Evolutionary conservation across 2,329 filamentous ascomycete genomes (phyloP).

Genomic region (Diaporthe caulivora): DNA sequence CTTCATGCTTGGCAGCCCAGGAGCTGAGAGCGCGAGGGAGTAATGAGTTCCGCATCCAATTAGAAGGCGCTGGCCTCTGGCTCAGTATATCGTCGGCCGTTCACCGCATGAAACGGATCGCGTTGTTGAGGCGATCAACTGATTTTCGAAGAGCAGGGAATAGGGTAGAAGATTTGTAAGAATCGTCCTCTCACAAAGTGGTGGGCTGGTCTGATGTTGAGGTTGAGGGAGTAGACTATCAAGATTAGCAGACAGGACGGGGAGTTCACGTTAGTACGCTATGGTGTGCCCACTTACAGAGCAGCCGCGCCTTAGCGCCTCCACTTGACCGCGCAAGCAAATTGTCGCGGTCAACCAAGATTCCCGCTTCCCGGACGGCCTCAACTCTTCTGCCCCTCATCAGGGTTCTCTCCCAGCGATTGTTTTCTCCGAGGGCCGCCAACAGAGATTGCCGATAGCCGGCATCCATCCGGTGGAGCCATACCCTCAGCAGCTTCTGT

Average conservation of each 20-base stretch:
- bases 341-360: neutral
- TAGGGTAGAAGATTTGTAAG: neutral
- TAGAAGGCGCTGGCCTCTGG: neutral
- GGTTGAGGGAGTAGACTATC: conserved; percentile 1
- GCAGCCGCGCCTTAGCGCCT: neutral
- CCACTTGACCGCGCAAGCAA: conserved; percentile 3
- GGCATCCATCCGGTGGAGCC: neutral
- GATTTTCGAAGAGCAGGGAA: neutral
- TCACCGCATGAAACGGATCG: conserved; percentile 17
- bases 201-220: neutral
- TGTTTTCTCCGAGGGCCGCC: neutral
- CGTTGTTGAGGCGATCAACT: conserved; percentile 10
- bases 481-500: neutral
- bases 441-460: neutral
- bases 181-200: neutral
- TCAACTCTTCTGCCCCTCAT: neutral
- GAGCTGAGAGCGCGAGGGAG: neutral
- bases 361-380: neutral
- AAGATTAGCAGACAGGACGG: neutral
- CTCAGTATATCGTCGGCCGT: neutral
- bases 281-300: neutral
- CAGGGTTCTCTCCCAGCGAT: neutral
- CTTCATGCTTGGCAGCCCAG: neutral
- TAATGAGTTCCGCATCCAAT: neutral
- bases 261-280: neutral